A percentile compares a stretch with the other conserved stretches of the same genome.
Conservation (phyloP, 2,329 filamentous ascomycete genomes). For the Dothiorella sarmentorum region DNA sequence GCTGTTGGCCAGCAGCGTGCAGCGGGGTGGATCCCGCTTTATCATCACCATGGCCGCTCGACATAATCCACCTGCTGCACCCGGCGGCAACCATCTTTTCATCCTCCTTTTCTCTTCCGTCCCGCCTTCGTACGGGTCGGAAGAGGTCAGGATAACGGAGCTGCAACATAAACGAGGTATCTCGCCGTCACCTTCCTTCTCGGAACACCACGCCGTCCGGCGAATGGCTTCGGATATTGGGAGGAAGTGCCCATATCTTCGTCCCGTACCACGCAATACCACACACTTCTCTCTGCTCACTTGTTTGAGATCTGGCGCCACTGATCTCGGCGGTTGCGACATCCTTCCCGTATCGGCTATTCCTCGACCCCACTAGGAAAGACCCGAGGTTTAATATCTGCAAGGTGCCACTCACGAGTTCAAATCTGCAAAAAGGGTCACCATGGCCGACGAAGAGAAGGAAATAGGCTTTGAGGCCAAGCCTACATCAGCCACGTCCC, state of each 20-base stretch:
- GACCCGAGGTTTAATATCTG: background rate
- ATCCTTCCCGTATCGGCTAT: background rate
- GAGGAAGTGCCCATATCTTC: background rate
- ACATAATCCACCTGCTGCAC: background rate
- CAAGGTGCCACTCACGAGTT: background rate
- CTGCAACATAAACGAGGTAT: background rate
- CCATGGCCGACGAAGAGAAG: conserved; percentile 9
- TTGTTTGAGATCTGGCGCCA: too few relatives aligned
- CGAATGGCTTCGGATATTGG: background rate
- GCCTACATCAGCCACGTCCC: background rate
- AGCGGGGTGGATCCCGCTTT: conserved; percentile 7
- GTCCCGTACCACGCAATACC: background rate
- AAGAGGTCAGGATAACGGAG: background rate
- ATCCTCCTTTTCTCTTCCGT: background rate
- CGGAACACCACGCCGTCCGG: conserved; percentile 3
- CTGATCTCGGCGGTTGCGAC: too few relatives aligned
- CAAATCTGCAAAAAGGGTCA: background rate
- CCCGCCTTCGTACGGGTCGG: background rate
- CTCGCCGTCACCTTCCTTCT: background rate
- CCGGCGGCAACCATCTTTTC: background rate
- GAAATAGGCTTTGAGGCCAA: background rate
- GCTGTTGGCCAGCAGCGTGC: background rate
- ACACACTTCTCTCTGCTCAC: background rate
- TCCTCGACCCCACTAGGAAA: conserved; percentile 2
- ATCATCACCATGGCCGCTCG: background rate